Base-by-base conservation (phyloP, 305 asterid species). In the Galium porrigens region DNA sequence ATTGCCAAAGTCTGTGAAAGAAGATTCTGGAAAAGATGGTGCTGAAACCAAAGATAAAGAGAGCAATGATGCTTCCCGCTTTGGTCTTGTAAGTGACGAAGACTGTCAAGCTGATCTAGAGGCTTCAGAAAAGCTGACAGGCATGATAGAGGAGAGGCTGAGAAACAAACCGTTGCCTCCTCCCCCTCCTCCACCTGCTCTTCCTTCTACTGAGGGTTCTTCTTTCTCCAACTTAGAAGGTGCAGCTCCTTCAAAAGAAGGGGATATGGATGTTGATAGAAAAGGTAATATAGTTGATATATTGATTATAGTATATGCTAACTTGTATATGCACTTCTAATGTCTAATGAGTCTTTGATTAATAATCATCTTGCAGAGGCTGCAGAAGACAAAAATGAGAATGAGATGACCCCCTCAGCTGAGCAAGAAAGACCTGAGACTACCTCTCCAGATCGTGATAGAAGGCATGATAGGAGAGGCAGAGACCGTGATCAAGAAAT, bases 141-240 rank as follows among this genome's bases (percentile, higher is more conserved):
- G 69, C 66, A 83, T 94, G 90, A 57, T 87, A 70, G 97, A 87
- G 73, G 99, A 94, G 84, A 84, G 99, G 73, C 64, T 87, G 79
- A 94, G 75, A 83, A 87, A 68, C 79, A 86, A 74, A 64, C 99
- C 97, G 54, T 82, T 86, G 60, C 99, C 97, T 20, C 97, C 52
- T 46, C 51, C 51, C 14, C 51, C 51, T 44, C 17, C 97, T 61
- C 97, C 95, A 42, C 96, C 95, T 61, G 76, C 75, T 29, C 83
- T 55, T 58, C 58, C 66, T 68, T 55, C 75, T 70, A 69, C 74
- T 59, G 94, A 82, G 71, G 89, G 79, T 68, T 67, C 84, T 65
- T 79, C 73, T 41, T 80, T 74, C 77, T 74, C 94, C 63, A 76
- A 73, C 75, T 68, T 79, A 7, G 99, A 84, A 73, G 86, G 73